Base-by-base conservation (phyloP, 345 rosid species). In the Arabidopsis arenosa region DNA sequence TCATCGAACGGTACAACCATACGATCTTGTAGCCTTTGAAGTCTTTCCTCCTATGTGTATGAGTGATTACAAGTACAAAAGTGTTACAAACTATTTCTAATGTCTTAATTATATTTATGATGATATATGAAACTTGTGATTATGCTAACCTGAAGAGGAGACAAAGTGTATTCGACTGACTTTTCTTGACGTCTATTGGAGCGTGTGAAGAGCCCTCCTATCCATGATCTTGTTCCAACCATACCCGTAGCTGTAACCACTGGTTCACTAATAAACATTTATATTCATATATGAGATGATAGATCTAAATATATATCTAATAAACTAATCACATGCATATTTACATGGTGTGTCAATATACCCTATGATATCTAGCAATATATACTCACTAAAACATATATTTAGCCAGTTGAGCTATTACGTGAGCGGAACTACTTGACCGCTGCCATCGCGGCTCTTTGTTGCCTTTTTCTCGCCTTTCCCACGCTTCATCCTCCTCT, bases 201-300 rank as follows among this genome's bases (percentile, higher is more conserved):
- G 68, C 96, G 97, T 80, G 75, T 86, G 73, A 95, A 86, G 41
- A 95, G 85, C 76, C 92, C 97, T 85, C 93, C 97, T 61, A 95
- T 75, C 99, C 97, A 90, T 76, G 96, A 68, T 80, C 92, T 83
- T 75, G 99, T 82, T 83, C 97, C 98, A 93, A 87, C 91, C 94
- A 88, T 90, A 87, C 89, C 90, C 83, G 88, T 88, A 80, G 89
- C 89, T 88, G 74, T 74, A 90, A 82, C 75, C 83, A 83, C 71
- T 55, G 78, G 81, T 43, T 78, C 70, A 66, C 78, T 72, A 57
- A 33, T 47, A n/a, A 18, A 40, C 53, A 44, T 23, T 54, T 62
- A n/a, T 45, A 54, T 5, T 47, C 56, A 77, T 4, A 64, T 70
- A 64, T 64, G 64, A 69, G 70, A 35, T 40, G 21, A 68, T 59